These are phyloP conservation scores for Lithocarpus polystachyus DNA, from an alignment of 306 rosid genomes.

Conservation along the genomic window DNA sequence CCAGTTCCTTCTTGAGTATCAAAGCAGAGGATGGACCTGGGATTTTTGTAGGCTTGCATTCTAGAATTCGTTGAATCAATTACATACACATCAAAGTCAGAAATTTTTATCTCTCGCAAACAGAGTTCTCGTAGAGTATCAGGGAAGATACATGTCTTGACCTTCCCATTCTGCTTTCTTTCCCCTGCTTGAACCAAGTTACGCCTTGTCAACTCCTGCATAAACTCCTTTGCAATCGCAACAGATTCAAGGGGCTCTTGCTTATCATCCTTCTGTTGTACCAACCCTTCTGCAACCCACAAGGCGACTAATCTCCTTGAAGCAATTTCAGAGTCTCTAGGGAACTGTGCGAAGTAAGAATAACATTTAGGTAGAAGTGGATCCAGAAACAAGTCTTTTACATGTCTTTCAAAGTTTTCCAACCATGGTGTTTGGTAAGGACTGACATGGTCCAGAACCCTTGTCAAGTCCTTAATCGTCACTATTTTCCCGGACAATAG, in stretches of 20 bases:
- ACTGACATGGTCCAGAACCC: conserved; percentile 10
- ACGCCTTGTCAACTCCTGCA: neutral
- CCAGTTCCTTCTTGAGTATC: conserved; percentile 21
- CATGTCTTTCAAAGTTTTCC: neutral
- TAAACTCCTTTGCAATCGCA: neutral
- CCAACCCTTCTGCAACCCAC: conserved; percentile 41
- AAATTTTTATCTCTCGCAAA: too few relatives aligned
- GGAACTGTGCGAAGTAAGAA: conserved; percentile 22
- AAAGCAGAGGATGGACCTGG: too few relatives aligned
- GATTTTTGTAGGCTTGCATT: too few relatives aligned
- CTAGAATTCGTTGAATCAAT: too few relatives aligned
- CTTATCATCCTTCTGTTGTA: neutral
- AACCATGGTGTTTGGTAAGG: conserved; percentile 1
- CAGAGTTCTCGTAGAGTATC: neutral
- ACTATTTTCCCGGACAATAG: conserved; percentile 6
- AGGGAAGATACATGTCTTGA: conserved; percentile 19
- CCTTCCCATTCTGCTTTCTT: conserved; percentile 4
- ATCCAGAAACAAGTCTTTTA: neutral
- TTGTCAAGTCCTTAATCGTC: neutral
- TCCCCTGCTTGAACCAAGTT: conserved; percentile 11
- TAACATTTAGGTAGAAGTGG: neutral
- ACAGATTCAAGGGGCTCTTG: conserved; percentile 14
- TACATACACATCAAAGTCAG: neutral
- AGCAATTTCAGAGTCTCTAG: conserved; percentile 28
- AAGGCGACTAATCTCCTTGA: conserved; percentile 29